Conservation (phyloP, 176 grass and related monocot genomes). For the Bonia amplexicaulis region DNA sequence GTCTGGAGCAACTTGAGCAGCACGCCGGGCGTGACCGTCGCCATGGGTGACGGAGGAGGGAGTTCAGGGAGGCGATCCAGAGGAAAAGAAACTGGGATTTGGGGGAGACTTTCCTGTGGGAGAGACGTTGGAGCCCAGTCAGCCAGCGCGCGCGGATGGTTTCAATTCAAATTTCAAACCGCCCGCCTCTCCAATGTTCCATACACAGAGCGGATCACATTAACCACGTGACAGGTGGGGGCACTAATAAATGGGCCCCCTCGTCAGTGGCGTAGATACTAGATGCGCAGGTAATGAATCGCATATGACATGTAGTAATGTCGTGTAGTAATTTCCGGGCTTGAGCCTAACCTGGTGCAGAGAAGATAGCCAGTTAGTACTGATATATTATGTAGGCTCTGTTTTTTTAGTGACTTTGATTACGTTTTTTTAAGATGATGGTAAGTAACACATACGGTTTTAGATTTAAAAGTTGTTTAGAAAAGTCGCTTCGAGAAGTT, state of each 20-base stretch:
- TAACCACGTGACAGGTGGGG: not conserved
- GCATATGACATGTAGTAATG: too few relatives aligned
- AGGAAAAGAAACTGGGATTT: not conserved
- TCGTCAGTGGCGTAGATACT: not conserved
- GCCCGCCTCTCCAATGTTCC: not conserved
- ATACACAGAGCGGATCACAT: too few relatives aligned
- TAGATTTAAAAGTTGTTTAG: too few relatives aligned
- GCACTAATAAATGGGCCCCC: not conserved
- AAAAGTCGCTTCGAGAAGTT: too few relatives aligned
- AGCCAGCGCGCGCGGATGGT: not conserved
- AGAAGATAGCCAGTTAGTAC: too few relatives aligned
- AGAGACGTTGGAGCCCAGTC: constrained; percentile 26
- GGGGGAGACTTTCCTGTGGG: not conserved
- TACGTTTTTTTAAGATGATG: too few relatives aligned
- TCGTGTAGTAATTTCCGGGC: too few relatives aligned
- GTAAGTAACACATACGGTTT: too few relatives aligned
- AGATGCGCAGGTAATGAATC: too few relatives aligned
- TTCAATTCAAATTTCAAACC: constrained; percentile 47
- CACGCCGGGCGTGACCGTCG: constrained; percentile 60
- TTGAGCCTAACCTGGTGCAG: too few relatives aligned
- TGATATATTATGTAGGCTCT: too few relatives aligned
- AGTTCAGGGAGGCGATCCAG: not conserved
- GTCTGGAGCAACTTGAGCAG: constrained; percentile 73
- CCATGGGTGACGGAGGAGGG: constrained; percentile 41
- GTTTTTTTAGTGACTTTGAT: too few relatives aligned